Conservation (phyloP, 495 filamentous ascomycete species). For the Neurospora sp. region DNA sequence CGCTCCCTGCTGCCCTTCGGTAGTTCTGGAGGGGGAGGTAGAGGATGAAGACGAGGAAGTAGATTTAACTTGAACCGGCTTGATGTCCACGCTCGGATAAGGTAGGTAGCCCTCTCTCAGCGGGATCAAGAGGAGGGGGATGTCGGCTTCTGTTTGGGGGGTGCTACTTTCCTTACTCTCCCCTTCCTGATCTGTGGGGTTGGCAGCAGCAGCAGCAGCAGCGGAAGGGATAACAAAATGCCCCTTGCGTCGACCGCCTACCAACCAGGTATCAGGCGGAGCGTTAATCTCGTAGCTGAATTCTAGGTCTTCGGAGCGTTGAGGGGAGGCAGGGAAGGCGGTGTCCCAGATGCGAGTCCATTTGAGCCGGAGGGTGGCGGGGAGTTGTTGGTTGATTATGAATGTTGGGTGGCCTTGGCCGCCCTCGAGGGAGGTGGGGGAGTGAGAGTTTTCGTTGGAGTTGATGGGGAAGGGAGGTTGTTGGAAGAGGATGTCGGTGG, state of each 20-base stretch:
- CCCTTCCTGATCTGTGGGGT: too few species aligned
- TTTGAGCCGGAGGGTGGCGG: slow-evolving; percentile 58
- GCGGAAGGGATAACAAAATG: slow-evolving; percentile 46
- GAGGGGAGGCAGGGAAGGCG: slow-evolving; percentile 17
- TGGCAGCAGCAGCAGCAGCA: too few species aligned
- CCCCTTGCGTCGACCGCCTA: slow-evolving; percentile 69
- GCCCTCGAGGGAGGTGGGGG: slow-evolving; percentile 7
- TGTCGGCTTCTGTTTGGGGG: slow-evolving; percentile 35
- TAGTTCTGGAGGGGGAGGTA: not conserved
- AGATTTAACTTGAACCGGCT: slow-evolving; percentile 41
- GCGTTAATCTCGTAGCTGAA: slow-evolving; percentile 80
- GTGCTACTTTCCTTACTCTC: slow-evolving; percentile 28
- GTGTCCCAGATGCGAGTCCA: slow-evolving; percentile 75
- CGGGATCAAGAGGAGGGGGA: slow-evolving; percentile 64
- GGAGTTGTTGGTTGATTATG: slow-evolving; percentile 57
- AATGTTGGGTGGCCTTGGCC: slow-evolving; percentile 29
- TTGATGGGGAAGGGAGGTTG: slow-evolving; percentile 20
- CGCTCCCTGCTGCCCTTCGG: not conserved
- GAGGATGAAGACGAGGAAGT: not conserved
- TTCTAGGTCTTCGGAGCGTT: slow-evolving; percentile 45
- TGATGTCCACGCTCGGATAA: slow-evolving; percentile 71
- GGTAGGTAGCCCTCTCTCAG: slow-evolving; percentile 64
- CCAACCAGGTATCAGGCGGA: slow-evolving; percentile 66
- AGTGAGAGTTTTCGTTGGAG: slow-evolving; percentile 7
- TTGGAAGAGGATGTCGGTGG: slow-evolving; percentile 57